Evolutionary conservation across 202 grass and related monocot genomes (phyloP), one percentile per base, ranked within the genome.

Genomic region (Schoenoplectus triqueter): DNA sequence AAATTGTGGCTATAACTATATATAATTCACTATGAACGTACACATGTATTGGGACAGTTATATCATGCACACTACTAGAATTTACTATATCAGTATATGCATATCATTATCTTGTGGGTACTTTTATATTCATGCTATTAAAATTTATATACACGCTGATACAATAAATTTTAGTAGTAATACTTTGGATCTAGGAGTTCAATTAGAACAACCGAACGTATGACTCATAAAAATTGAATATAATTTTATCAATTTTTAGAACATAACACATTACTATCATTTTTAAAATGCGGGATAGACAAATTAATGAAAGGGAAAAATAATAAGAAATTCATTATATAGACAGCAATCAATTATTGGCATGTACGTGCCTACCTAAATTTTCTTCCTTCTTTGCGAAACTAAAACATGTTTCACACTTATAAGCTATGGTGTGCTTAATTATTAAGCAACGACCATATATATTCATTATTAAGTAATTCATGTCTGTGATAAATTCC

Each of bases 321-420:
- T 46, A 2, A 46, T 5, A 18, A 17, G 48, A 3, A 6, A 48
- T 48, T 48, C 4, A 13, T 14, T n/a, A 4, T 15, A 31, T 72
- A 71, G 42, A 71, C 31, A 47, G 0, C 68, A 71, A 47, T 71
- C 5, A 71, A 49, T 72, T 72, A 72, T 72, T 49, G 69, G 7
- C 15, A 15, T 72, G 6, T 48, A 20, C 31, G 31, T 31, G 31
- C 44, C 13, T 72, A 48, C 15, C n/a, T 10, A 17, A 49, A 48
- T 72, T 72, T 49, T 5, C 40, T 44, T n/a, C 44, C 0, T 72
- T 20, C 41, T 72, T 7, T 18, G 2, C 69, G 49, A 72, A 48
- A 49, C 15, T 5, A 19, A 48, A 48, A 72, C 45, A 72, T 72
- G 69, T 72, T 72, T 72, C 69, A 72, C 69, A 72, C n/a, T 71